Percentiles rank a stretch among this genome's conserved stretches.
Conservation (phyloP, 2,329 filamentous ascomycete genomes). For the Aspergillus aculeatus region DNA sequence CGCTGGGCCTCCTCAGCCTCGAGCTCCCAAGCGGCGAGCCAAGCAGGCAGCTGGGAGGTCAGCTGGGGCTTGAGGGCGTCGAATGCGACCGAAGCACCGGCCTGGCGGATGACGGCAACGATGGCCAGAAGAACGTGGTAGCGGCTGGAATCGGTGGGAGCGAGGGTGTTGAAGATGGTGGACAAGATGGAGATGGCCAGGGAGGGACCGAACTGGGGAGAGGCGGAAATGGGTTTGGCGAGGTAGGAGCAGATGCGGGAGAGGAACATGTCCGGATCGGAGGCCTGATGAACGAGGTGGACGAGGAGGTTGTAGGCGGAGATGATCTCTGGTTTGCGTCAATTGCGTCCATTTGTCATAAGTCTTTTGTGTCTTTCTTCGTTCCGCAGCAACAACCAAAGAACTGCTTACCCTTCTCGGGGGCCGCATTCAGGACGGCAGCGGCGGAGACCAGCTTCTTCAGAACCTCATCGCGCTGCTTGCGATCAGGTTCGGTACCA, state of each 20-base stretch:
- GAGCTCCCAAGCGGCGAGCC: slow-evolving; percentile 80
- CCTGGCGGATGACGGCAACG: slow-evolving; percentile 73
- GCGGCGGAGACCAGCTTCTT: slow-evolving; percentile 86
- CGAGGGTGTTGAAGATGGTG: slow-evolving; percentile 93
- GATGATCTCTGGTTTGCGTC: slow-evolving; percentile 69
- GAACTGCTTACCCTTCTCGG: slow-evolving; percentile 69
- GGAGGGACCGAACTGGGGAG: slow-evolving; percentile 77
- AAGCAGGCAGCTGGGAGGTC: slow-evolving; percentile 70
- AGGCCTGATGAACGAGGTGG: slow-evolving; percentile 84
- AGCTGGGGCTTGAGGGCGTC: slow-evolving; percentile 82
- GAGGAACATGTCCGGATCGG: slow-evolving; percentile 81
- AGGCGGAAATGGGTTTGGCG: slow-evolving; percentile 79
- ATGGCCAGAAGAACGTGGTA: slow-evolving; percentile 91
- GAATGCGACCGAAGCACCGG: slow-evolving; percentile 70
- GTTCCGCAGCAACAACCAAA: background rate
- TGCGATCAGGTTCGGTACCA: slow-evolving; percentile 53
- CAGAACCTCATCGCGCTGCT: slow-evolving; percentile 77
- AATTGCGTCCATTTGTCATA: slow-evolving; percentile 21
- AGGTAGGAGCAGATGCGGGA: slow-evolving; percentile 87
- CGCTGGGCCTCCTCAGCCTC: slow-evolving; percentile 80
- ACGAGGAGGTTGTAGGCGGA: slow-evolving; percentile 96
- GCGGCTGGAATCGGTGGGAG: slow-evolving; percentile 71
- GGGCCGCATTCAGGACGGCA: slow-evolving; percentile 72
- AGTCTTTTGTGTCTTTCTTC: slow-evolving; percentile 10
- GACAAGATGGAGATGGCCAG: slow-evolving; percentile 87